Base-by-base conservation (phyloP, 1,284 basidiomycete genomes). In the Irpex lacteus region DNA sequence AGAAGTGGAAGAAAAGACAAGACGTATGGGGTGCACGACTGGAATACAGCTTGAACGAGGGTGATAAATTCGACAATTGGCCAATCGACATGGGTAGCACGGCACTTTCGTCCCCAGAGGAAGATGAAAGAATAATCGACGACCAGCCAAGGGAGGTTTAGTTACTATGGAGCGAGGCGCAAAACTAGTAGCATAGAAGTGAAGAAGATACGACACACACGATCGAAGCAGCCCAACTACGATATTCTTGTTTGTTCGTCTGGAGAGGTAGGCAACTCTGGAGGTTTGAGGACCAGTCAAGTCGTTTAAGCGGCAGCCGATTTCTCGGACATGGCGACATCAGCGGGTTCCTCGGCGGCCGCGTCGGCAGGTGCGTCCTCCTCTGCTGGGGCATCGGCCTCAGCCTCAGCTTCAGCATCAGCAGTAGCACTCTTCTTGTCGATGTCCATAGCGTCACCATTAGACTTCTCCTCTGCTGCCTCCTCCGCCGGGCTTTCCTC, bases 311-410 rank as follows among this genome's bases (percentile, higher is more conserved):
- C 50, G 2, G 50, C 66, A 70, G 40, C 40, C 21, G 70, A 70
- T 32, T 77, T 78, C 65, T 85, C 83, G 40, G 81, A 78, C 80
- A 85, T 77, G 36, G 81, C 80, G 53, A 81, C 73, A 61, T 85
- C 71, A 18, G 66, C 69, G n/a, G 67, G 62, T 21, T 70, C 72
- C 7, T 70, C 73, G 47, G 65, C 72, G 38, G 55, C 70, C 13
- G 65, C 66, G 40, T 57, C 61, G 47, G 61, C 54, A n/a, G 54
- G 36, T 57, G 66, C 40, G 7, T 61, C 67, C 58, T 65, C 66
- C 37, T 54, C 68, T 34, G 64, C 63, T 19, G 62, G 61, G 7
- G 44, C 61, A 15, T 63, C 67, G 37, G 26, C 70, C 36, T 65
- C 66, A 13, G 69, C 68, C 19, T 63, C 66, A 26, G 52, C 62